Base-by-base conservation (phyloP, 192 early-diverging fungal genomes). In the Chytriomyces sp. region DNA sequence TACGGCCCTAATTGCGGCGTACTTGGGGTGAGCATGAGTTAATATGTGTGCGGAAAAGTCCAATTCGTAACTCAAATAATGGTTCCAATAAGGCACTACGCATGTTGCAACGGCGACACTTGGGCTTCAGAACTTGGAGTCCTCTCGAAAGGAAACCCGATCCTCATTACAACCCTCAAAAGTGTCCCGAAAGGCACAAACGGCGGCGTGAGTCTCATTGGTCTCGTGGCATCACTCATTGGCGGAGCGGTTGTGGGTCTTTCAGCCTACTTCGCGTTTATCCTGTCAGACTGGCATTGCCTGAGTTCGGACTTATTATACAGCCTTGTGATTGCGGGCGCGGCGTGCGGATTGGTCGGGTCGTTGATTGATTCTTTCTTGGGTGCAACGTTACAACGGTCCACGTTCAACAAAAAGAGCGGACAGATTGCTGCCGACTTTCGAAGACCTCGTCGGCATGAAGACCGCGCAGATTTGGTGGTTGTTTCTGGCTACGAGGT, bases 41-140 rank as follows among this genome's bases (percentile, higher is more conserved):
- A 1, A 28, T 68, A 13, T 64, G 20, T 64, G 0, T 64, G 11
- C 26, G 16, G 13, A n/a, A 18, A 64, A 16, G 63, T 64, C 26
- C 63, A 64, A 35, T 0, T 35, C 35, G 35, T 64, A 23, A 0
- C 26, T 64, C 20, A 23, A 23, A 28, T 28, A 16, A 64, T 64
- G n/a, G n/a, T n/a, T 64, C 7, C 26, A n/a, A 9, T 20, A 28
- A 83, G 82, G 7, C 84, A 86, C 64, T 91, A 91, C 74, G 86
- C 91, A 5, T 91, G 89, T 75, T 91, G 90, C 63, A 81, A 82
- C 10, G 91, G 88, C 5, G 91, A 92, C 67, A 92, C 91, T 16
- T 97, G 92, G 93, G 92, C 95, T 45, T 92, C 91, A 81, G 96
- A 98, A 79, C 82, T 98, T 26, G 96, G 96, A 1, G 88, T 95